A percentile compares a stretch with the other conserved stretches of the same genome.
Conservation (phyloP, 208 protist genomes). For the Naegleria fowleri region DNA sequence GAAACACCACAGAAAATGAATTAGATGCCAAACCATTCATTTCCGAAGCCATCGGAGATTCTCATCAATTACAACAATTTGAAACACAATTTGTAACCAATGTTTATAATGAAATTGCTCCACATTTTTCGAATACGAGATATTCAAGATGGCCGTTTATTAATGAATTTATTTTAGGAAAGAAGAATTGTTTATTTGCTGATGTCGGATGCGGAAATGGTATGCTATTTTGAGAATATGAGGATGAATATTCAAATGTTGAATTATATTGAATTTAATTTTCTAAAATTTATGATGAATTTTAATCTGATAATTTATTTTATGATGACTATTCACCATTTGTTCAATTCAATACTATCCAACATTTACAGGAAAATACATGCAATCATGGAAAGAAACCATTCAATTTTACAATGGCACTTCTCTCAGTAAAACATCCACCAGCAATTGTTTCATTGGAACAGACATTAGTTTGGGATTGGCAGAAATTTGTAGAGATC, state of each 20-base stretch:
- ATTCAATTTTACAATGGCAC: background rate
- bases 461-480: background rate
- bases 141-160: constrained; percentile 29
- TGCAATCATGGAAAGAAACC: background rate
- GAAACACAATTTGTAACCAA: constrained; percentile 30
- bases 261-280: no score
- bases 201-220: constrained; percentile 37
- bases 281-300: no score
- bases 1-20: background rate
- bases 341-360: no score
- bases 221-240: background rate
- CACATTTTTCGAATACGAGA: constrained; percentile 29
- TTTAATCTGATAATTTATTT: no score
- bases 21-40: background rate
- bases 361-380: constrained; percentile 12
- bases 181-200: constrained; percentile 17
- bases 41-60: background rate
- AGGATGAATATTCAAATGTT: no score
- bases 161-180: background rate
- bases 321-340: no score
- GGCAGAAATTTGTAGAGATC: background rate
- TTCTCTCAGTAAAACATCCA: background rate
- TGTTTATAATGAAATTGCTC: constrained; percentile 33
- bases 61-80: background rate
- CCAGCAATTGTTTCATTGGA: background rate